These are phyloP conservation scores for Xylaria sp. DNA, from an alignment of 2,329 filamentous ascomycete genomes.

Conservation along the genomic window DNA sequence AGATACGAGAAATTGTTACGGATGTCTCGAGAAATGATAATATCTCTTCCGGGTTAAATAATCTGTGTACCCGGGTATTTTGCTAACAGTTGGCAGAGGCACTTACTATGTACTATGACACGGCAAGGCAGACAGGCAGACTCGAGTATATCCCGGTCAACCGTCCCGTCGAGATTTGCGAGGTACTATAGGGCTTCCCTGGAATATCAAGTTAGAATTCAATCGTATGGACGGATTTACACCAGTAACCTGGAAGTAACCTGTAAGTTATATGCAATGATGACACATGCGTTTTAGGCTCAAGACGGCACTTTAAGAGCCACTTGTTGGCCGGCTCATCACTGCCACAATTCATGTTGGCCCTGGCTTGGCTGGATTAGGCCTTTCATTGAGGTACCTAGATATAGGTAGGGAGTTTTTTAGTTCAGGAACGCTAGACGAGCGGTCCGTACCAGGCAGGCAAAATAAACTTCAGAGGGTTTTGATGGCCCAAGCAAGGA, in stretches of 20 bases:
- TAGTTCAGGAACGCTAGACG: conserved; percentile 1
- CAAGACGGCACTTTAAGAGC: conserved; percentile 18
- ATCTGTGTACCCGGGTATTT: neutral
- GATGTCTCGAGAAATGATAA: neutral
- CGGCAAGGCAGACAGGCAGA: conserved; percentile 35
- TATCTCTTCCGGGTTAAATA: neutral
- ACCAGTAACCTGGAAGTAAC: conserved; percentile 29
- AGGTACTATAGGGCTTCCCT: conserved; percentile 19
- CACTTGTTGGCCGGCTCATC: conserved; percentile 2
- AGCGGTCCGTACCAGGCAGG: conserved; percentile 9
- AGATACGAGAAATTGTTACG: neutral
- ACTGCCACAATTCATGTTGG: conserved; percentile 20
- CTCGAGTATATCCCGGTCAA: conserved; percentile 1
- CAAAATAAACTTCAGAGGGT: conserved; percentile 10
- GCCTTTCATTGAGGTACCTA: neutral
- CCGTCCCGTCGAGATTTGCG: neutral
- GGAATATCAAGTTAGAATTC: neutral
- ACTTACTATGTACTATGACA: neutral
- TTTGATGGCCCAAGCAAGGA: neutral
- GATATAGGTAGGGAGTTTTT: neutral
- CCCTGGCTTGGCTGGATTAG: conserved; percentile 12
- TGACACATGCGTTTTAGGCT: conserved; percentile 3
- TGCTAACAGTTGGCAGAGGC: conserved; percentile 6
- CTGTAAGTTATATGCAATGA: conserved; percentile 11
- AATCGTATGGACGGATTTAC: conserved; percentile 18